phyloP scores from a whole-genome alignment of 345 rosid species.

The Eucalyptus marginata region DNA sequence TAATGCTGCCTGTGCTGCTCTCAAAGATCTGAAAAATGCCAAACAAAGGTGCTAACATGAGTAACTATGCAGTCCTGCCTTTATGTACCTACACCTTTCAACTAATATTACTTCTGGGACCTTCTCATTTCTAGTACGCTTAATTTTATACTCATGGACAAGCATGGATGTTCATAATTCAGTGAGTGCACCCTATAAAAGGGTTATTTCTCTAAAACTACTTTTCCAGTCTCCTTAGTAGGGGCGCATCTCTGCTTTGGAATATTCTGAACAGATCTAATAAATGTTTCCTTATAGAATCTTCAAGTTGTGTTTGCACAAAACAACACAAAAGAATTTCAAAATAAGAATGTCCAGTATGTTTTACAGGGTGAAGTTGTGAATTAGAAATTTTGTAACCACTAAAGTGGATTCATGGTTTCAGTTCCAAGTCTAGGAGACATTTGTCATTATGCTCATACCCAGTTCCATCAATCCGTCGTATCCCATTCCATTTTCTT shows the following conservation, averaged over 20 bases:
- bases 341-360: not conserved
- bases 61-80: not conserved
- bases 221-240: not conserved
- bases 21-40: slow-evolving; percentile 47
- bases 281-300: not conserved
- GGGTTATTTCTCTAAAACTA: not conserved
- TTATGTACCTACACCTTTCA: not conserved
- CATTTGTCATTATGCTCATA: not conserved
- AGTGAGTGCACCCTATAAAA: not conserved
- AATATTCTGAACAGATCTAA: not conserved
- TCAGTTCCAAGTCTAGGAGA: not conserved
- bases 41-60: not conserved
- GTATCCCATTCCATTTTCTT: not conserved
- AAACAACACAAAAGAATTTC: not conserved
- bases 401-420: not conserved
- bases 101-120: not conserved
- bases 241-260: not conserved
- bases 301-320: not conserved
- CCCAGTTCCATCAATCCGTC: not conserved
- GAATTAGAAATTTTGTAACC: not conserved
- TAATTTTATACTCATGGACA: not conserved
- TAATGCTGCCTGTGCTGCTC: slow-evolving; percentile 65
- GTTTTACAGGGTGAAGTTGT: not conserved
- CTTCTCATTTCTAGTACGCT: not conserved
- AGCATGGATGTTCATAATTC: not conserved